Evolutionary conservation across 495 filamentous ascomycete species (phyloP), one percentile per base, ranked within the genome.

Genomic region (Letharia lupina): DNA sequence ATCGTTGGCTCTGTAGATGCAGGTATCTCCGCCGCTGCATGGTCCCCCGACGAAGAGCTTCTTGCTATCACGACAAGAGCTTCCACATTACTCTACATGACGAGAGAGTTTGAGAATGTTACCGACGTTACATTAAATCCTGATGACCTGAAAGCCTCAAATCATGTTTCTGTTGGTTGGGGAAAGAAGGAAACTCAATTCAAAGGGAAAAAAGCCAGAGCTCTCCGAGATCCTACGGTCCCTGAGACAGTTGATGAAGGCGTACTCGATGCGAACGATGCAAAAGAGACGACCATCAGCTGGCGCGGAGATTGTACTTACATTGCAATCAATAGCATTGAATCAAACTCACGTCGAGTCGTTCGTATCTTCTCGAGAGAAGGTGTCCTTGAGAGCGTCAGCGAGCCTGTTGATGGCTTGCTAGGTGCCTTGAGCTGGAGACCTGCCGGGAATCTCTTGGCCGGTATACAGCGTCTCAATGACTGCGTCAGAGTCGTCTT

Each of bases 161-260:
- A 90, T 74, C 94, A 98, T 83, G 94, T 98, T 54, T 96, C 92
- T 28, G 94, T 98, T 33, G 94, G 94, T 62, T 98, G 94, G 94
- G 94, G 94, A 67, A 98, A 98, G 79, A 87, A 88, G 73, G 94
- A 98, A 76, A 98, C 94, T 9, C 94, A 98, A 76, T 98, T 98
- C 72, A 89, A 96, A 72, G 94, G 94, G 60, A 92, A 90, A 73
- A 86, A 91, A 71, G 94, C 93, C 45, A 94, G 91, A 73, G 90
- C 90, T 40, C 81, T 98, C 47, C 82, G 89, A 63, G 94, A 98
- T 74, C 94, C 94, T 20, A 98, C 94, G 28, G 87, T 98, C 62
- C 94, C 94, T 0, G 93, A 97, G 75, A 91, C 89, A 74, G 84
- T 96, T 28, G 94, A 97, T 67, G 87, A 91, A 72, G 94, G 94